Conservation (phyloP, 169 alveolate species). For the Plasmodium berghei region DNA sequence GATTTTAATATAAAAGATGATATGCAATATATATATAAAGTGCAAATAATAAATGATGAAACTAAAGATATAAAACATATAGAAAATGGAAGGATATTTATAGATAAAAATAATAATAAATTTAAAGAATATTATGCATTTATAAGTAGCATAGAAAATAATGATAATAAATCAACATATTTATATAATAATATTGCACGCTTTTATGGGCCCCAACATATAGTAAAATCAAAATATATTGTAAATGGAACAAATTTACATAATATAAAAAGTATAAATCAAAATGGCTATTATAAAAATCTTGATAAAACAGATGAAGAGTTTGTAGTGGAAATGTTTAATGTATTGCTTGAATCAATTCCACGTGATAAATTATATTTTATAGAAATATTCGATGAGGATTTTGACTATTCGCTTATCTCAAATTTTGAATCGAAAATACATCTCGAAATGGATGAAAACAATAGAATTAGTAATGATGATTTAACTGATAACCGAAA, state of each 20-base stretch:
- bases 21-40: not conserved
- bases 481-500: too few species aligned
- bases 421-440: not conserved
- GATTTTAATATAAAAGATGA: slow-evolving; percentile 24
- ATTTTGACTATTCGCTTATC: not conserved
- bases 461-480: too few species aligned
- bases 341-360: not conserved
- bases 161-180: slow-evolving; percentile 2
- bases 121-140: slow-evolving; percentile 4
- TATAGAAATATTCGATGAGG: not conserved
- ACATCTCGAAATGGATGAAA: too few species aligned
- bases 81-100: not conserved
- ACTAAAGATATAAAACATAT: not conserved
- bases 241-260: not conserved
- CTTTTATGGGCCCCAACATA: not conserved
- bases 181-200: not conserved
- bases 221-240: slow-evolving; percentile 7
- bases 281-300: not conserved
- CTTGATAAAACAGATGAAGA: not conserved
- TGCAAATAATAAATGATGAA: slow-evolving; percentile 4
- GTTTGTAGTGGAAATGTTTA: too few species aligned
- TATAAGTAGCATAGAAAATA: not conserved
- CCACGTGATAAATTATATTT: not conserved
- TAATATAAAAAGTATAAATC: not conserved
- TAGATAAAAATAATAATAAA: not conserved